These are phyloP conservation scores for Pseudoscleropodium purum DNA, from an alignment of 225 moss, liverwort and hornwort genomes.

Conservation along the genomic window DNA sequence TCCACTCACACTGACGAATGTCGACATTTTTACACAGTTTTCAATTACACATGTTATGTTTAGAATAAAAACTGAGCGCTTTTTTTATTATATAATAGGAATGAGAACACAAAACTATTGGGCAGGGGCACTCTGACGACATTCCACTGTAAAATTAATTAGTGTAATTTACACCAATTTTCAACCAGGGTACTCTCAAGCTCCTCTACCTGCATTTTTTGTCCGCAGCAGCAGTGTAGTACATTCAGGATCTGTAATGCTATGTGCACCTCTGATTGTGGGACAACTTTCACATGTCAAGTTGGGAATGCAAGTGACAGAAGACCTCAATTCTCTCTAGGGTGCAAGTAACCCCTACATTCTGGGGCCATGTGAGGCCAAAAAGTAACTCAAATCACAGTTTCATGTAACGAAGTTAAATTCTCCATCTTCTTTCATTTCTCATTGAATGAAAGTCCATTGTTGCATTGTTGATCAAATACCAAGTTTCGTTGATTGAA, in stretches of 20 bases:
- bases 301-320: not conserved
- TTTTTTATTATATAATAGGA: not conserved
- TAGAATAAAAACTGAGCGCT: not conserved
- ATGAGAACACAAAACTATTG: not conserved
- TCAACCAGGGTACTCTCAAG: not conserved
- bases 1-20: not conserved
- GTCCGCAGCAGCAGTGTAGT: not conserved
- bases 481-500: not conserved
- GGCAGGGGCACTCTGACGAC: not conserved
- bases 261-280: not conserved
- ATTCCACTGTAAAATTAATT: not conserved
- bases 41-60: not conserved
- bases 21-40: not conserved
- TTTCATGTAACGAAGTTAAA: too few species aligned
- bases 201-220: not conserved
- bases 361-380: not conserved
- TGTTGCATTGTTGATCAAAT: not conserved
- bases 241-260: not conserved
- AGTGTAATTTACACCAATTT: not conserved
- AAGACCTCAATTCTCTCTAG: not conserved
- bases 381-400: too few species aligned
- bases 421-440: not conserved
- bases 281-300: not conserved
- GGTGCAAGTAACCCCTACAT: not conserved
- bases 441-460: fast-evolving